Evolutionary conservation across 306 rosid genomes (phyloP).

Genomic region (Cicer cuneatum): DNA sequence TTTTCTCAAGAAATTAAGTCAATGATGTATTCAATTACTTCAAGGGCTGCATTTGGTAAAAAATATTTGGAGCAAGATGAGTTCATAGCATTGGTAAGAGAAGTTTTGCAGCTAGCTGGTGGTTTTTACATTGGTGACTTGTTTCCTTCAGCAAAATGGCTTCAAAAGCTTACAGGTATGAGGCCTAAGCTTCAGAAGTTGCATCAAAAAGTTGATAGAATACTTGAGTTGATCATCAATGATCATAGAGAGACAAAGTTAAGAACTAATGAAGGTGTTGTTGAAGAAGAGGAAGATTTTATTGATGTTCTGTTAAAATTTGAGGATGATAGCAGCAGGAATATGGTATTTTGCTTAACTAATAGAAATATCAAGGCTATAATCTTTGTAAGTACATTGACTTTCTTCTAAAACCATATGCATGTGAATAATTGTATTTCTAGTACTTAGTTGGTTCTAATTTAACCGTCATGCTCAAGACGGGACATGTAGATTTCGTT

Average conservation of each 20-base stretch:
- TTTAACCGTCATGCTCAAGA: too few relatives aligned
- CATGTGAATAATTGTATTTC: not conserved
- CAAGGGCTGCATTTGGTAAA: conserved; percentile 52
- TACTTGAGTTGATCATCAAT: conserved; percentile 35
- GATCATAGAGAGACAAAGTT: conserved; percentile 30
- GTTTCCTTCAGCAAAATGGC: conserved; percentile 51
- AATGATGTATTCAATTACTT: conserved; percentile 13
- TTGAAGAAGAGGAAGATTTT: conserved; percentile 31
- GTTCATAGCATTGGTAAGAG: conserved; percentile 2
- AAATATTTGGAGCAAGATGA: conserved; percentile 41
- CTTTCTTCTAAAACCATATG: not conserved
- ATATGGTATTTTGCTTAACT: conserved; percentile 17
- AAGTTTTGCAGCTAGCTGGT: not conserved
- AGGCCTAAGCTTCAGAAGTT: conserved; percentile 45
- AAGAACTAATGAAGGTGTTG: not conserved
- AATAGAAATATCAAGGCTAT: conserved; percentile 36
- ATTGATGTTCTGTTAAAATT: conserved; percentile 43
- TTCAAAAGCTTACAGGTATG: conserved; percentile 37
- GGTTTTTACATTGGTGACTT: conserved; percentile 50
- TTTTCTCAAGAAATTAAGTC: conserved; percentile 38
- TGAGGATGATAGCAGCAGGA: not conserved
- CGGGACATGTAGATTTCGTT: too few relatives aligned
- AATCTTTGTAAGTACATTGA: conserved; percentile 31
- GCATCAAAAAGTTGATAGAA: conserved; percentile 6
- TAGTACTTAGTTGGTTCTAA: too few relatives aligned